Percentiles rank a stretch among this genome's conserved stretches.
These are phyloP conservation scores for Metarhizium anisopliae DNA, from an alignment of 2,329 filamentous ascomycete species.

Conservation along the genomic window DNA sequence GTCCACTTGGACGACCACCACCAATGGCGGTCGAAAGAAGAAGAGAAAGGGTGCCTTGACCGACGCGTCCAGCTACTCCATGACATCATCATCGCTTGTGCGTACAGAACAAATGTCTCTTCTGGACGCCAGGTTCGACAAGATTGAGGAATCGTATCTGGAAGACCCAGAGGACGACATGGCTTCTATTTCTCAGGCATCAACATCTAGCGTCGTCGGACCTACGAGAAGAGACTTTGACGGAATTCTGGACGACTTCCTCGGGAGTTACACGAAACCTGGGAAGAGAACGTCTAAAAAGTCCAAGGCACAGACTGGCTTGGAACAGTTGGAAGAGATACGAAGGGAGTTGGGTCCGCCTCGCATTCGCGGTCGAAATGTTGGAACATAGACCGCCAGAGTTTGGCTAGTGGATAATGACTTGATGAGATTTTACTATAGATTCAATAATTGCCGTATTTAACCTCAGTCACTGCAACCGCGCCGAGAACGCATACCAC, in stretches of 20 bases:
- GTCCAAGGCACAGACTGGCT: constrained; percentile 68
- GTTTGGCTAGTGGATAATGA: constrained; percentile 3
- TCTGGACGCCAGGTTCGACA: constrained; percentile 86
- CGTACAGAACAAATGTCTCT: constrained; percentile 81
- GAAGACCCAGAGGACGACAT: constrained; percentile 40
- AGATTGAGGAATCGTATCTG: constrained; percentile 69
- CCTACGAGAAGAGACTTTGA: constrained; percentile 74
- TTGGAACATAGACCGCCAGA: not conserved
- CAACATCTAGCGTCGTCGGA: constrained; percentile 58
- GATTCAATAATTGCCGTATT: no score
- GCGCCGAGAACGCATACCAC: no score
- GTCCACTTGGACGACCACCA: constrained; percentile 65
- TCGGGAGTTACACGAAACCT: constrained; percentile 62
- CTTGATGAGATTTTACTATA: not conserved
- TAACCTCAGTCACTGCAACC: no score
- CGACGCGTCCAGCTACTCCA: constrained; percentile 77
- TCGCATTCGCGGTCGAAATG: constrained; percentile 36
- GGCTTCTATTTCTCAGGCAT: constrained; percentile 51
- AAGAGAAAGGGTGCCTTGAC: constrained; percentile 94
- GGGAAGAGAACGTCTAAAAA: constrained; percentile 73
- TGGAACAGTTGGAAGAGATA: constrained; percentile 88
- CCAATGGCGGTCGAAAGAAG: constrained; percentile 74
- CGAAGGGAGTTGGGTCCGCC: constrained; percentile 71
- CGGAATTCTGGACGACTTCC: constrained; percentile 85
- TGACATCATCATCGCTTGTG: constrained; percentile 81